Evolutionary conservation across 2,329 filamentous ascomycete genomes (phyloP), one percentile per base, ranked within the genome.

Genomic region (Rutstroemia sp.): DNA sequence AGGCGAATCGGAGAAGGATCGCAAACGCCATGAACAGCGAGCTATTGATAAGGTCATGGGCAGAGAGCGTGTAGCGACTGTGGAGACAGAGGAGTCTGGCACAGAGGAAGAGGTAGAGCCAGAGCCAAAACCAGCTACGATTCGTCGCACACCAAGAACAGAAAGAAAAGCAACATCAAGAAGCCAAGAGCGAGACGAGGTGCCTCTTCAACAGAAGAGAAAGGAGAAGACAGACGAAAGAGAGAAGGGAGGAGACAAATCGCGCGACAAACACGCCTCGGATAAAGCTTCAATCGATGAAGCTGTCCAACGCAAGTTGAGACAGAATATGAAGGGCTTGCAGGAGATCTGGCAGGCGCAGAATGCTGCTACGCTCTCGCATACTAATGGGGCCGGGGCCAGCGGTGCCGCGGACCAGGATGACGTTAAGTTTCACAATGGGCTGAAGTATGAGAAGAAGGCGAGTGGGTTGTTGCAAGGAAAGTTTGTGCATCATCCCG

Each of bases 401-500:
- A 41, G 46, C 38, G 72, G 72, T 38, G 70, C 70, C 6, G 73
- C 69, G 2, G 68, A 34, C 9, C 67, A 82, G 16, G 78, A 82
- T 21, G 75, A 77, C 54, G 58, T 67, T 41, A 85, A 81, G 68
- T 77, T 81, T 16, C 77, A 81, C 62, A 74, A 75, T 25, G 82
- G 81, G 23, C 71, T 84, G 65, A 84, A 81, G 66, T 86, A 86
- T 61, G 80, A 83, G 68, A 77, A 81, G 54, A 84, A 83, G 70
- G 68, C 75, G 34, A 82, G 70, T 4, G 83, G 83, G 0, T 81
- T 81, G 0, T 84, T 86, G 58, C 73, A 77, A 59, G 82, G 82
- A 23, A 83, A 84, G 66, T 76, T 85, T n/a, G 81, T 83, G 30
- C 82, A 79, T 48, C 76, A 81, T 58, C 79, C 82, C 5, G 78